Conservation (phyloP, 768 basidiomycete genomes). For the Collybia sordida region DNA sequence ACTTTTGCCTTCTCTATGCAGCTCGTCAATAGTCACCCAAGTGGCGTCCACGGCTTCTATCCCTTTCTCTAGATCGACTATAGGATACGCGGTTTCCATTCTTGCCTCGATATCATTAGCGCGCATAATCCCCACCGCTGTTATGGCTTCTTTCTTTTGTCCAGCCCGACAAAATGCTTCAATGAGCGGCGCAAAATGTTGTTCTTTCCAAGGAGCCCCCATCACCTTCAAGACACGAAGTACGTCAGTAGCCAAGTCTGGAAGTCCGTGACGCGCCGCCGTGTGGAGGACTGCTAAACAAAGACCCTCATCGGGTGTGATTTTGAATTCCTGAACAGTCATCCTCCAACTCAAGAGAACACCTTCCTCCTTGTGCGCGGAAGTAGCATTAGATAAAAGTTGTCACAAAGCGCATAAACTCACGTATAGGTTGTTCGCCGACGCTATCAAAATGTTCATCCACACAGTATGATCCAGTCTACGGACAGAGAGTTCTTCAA, state of each 20-base stretch:
- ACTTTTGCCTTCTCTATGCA: conserved; percentile 49
- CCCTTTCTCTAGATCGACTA: conserved; percentile 43
- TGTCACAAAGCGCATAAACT: conserved; percentile 22
- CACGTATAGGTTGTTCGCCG: conserved; percentile 69
- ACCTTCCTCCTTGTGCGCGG: conserved; percentile 57
- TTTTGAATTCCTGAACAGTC: conserved; percentile 46
- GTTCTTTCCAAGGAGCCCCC: conserved; percentile 54
- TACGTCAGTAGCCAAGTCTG: conserved; percentile 67
- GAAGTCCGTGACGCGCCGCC: conserved; percentile 70
- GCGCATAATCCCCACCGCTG: conserved; percentile 60
- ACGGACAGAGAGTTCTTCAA: conserved; percentile 54
- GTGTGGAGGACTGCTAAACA: conserved; percentile 69
- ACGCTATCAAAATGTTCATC: conserved; percentile 64
- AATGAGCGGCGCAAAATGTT: conserved; percentile 77
- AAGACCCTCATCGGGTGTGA: conserved; percentile 74
- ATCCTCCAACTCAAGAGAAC: conserved; percentile 62
- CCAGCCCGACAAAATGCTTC: conserved; percentile 66
- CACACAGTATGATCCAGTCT: conserved; percentile 56
- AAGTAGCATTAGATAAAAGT: conserved; percentile 2
- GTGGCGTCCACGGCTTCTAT: conserved; percentile 59
- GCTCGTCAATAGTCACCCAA: conserved; percentile 62
- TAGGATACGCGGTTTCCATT: conserved; percentile 51
- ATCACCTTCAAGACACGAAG: conserved; percentile 53
- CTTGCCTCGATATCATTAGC: conserved; percentile 47
- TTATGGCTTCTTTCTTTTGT: conserved; percentile 62